Evolutionary conservation across 768 basidiomycete species (phyloP).

Genomic region (Naganishia vaughanmartiniae): DNA sequence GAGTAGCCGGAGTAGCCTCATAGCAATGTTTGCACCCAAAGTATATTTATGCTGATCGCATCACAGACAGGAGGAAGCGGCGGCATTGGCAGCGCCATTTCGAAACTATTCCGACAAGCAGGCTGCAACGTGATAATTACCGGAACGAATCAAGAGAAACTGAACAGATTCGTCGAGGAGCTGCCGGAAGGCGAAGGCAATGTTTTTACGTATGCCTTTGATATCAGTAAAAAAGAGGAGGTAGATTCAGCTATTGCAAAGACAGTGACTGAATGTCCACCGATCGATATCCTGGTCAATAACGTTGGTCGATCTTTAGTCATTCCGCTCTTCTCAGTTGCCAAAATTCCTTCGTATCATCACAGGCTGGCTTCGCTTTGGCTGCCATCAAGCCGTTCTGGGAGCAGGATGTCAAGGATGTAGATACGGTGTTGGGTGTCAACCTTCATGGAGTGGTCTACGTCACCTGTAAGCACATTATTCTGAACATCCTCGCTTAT

Average conservation of each 20-base stretch:
- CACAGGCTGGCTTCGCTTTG: neutral
- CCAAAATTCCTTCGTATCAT: neutral
- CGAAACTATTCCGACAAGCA: neutral
- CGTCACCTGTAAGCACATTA: neutral
- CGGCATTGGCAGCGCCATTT: neutral
- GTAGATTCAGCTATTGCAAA: neutral
- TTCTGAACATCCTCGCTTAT: neutral
- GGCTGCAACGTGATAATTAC: neutral
- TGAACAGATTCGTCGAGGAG: neutral
- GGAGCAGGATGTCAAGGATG: slow-evolving; percentile 1
- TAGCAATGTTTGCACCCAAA: neutral
- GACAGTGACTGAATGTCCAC: neutral
- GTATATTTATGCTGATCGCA: neutral
- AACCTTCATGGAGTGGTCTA: neutral
- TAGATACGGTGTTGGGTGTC: neutral
- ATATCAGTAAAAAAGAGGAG: neutral
- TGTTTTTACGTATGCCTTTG: neutral
- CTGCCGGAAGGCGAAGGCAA: neutral
- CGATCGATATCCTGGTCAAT: neutral
- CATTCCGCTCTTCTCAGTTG: neutral
- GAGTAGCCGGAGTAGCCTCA: neutral
- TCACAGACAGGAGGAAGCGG: neutral
- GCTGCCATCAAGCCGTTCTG: neutral
- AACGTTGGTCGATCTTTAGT: neutral
- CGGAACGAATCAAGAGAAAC: slow-evolving; percentile 1